These are phyloP conservation scores for Porpolomopsis calyptriformis DNA, from an alignment of 768 basidiomycete genomes.

Conservation along the genomic window DNA sequence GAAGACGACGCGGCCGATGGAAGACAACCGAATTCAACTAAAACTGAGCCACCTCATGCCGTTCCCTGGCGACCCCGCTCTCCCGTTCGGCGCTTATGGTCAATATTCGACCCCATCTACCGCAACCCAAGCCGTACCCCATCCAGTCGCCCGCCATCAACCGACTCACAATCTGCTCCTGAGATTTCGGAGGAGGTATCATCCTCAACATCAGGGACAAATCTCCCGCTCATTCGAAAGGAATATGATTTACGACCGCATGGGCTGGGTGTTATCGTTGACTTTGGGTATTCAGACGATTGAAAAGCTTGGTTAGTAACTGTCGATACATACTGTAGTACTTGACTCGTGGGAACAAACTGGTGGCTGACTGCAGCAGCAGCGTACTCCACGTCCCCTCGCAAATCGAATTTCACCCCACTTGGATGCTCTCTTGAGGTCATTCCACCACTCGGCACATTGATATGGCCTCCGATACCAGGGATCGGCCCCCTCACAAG, in stretches of 20 bases:
- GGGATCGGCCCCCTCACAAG: conserved; percentile 21
- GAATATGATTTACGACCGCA: conserved; percentile 66
- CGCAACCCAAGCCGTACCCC: not conserved
- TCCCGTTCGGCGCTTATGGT: not conserved
- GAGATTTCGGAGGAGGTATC: not conserved
- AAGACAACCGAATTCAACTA: conserved; percentile 3
- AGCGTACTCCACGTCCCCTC: too few species aligned
- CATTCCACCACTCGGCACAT: not conserved
- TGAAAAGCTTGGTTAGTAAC: conserved; percentile 4
- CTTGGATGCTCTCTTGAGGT: too few species aligned
- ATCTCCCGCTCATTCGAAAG: conserved; percentile 26
- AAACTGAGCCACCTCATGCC: conserved; percentile 9
- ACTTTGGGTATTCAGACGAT: conserved; percentile 56
- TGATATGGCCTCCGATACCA: conserved; percentile 30
- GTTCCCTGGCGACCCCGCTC: not conserved
- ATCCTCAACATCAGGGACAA: conserved; percentile 3
- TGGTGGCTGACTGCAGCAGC: too few species aligned
- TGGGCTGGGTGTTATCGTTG: conserved; percentile 63
- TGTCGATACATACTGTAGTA: not conserved
- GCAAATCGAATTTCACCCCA: too few species aligned
- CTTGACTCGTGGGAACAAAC: conserved; percentile 3
- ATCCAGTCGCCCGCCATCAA: not conserved
- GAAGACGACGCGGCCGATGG: conserved; percentile 7
- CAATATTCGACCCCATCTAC: not conserved
- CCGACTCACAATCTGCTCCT: not conserved